A percentile compares a stretch with the other conserved stretches of the same genome.
phyloP scores from a whole-genome alignment of 768 basidiomycete genomes.

The Termitomyces sp. region DNA sequence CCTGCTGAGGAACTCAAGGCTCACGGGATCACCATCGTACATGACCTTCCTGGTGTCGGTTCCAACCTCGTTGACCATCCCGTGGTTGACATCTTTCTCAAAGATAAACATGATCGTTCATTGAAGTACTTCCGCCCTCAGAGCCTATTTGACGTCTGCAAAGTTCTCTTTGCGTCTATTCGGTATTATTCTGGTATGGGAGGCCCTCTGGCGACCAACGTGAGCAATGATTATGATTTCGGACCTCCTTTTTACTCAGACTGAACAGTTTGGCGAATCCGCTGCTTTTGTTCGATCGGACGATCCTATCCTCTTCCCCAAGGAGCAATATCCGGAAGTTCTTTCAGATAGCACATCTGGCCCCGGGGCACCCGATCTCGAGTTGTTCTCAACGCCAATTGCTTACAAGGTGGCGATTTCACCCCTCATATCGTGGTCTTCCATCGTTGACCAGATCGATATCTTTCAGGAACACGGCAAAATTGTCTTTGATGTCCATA shows the following conservation, averaged over 20 bases:
- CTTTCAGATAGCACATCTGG: constrained; percentile 34
- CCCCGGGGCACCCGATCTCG: constrained; percentile 34
- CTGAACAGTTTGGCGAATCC: constrained; percentile 35
- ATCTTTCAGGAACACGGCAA: constrained; percentile 27
- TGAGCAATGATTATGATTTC: constrained; percentile 18
- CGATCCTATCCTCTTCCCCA: constrained; percentile 40
- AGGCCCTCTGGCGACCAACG: constrained; percentile 52
- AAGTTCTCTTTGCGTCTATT: constrained; percentile 24
- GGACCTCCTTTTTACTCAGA: constrained; percentile 18
- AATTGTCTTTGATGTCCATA: constrained; percentile 30
- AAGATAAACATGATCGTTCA: constrained; percentile 42
- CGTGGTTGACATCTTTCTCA: constrained; percentile 43
- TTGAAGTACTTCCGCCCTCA: constrained; percentile 32
- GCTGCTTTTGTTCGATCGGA: constrained; percentile 49
- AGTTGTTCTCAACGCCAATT: constrained; percentile 33
- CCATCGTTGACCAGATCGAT: background rate
- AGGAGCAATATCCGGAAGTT: constrained; percentile 21
- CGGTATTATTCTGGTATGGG: constrained; percentile 39
- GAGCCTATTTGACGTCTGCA: constrained; percentile 19
- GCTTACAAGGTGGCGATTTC: constrained; percentile 28
- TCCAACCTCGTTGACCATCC: constrained; percentile 68
- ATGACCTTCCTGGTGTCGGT: constrained; percentile 72
- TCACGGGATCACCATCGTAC: constrained; percentile 47
- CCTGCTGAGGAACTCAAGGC: constrained; percentile 50
- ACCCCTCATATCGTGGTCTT: background rate